phyloP scores from a whole-genome alignment of 441 rosid genomes.

The Euphorbia celastroides region DNA sequence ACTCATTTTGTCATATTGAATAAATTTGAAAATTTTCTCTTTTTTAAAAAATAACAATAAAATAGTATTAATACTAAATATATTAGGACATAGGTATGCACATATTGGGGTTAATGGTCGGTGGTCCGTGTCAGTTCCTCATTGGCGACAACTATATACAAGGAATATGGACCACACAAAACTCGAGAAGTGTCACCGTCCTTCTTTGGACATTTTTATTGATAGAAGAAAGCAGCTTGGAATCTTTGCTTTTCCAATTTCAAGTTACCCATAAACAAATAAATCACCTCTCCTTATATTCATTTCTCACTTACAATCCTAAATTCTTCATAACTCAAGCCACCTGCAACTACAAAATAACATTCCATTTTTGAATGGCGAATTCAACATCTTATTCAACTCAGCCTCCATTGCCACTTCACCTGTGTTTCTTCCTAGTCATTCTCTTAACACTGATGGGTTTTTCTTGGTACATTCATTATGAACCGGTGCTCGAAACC shows the following conservation, averaged over 20 bases:
- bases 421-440: slow-evolving; percentile 49
- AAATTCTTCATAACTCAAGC: no score
- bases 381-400: slow-evolving; percentile 23
- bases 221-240: neutral
- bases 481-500: slow-evolving; percentile 50
- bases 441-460: slow-evolving; percentile 42
- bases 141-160: neutral
- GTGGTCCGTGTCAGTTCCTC: slow-evolving; percentile 24
- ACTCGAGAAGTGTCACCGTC: slow-evolving; percentile 16
- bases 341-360: no score
- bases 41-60: no score
- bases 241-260: slow-evolving; percentile 3
- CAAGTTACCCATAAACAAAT: neutral
- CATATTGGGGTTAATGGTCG: slow-evolving; percentile 20
- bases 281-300: neutral
- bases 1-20: no score
- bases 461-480: slow-evolving; percentile 52
- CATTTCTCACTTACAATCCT: neutral
- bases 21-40: no score
- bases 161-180: slow-evolving; percentile 9
- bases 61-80: no score
- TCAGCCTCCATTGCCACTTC: slow-evolving; percentile 33
- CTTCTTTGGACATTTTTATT: slow-evolving; percentile 8
- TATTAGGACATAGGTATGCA: slow-evolving; percentile 1
- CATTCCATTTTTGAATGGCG: neutral